Percentiles rank a stretch among this genome's conserved stretches.
Conservation (phyloP, 805 yeast genomes). For the Ogataea siamensis region DNA sequence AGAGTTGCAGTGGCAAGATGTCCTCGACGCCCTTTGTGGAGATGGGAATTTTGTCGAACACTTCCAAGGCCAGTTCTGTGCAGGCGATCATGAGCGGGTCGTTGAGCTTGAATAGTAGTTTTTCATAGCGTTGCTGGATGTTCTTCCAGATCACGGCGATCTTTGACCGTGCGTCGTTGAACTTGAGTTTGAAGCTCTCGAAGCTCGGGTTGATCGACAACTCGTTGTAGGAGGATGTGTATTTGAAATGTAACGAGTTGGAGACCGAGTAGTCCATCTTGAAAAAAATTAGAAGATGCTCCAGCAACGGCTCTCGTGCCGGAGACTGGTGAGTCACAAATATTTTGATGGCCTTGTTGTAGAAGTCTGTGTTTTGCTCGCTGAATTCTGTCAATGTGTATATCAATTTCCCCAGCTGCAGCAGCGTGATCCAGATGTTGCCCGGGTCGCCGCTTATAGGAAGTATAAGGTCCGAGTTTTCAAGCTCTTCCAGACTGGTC, state of each 20-base stretch:
- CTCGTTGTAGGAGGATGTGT: conserved; percentile 69
- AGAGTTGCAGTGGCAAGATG: conserved; percentile 30
- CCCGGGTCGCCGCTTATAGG: conserved; percentile 65
- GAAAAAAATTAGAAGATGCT: conserved; percentile 62
- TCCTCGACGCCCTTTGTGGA: conserved; percentile 37
- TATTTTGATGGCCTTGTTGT: conserved; percentile 49
- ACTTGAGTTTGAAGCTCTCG: conserved; percentile 62
- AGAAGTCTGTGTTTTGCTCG: conserved; percentile 31
- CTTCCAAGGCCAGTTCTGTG: conserved; percentile 54
- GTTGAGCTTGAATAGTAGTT: conserved; percentile 37
- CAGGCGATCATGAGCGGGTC: conserved; percentile 44
- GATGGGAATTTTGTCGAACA: conserved; percentile 62
- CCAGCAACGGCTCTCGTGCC: conserved; percentile 63
- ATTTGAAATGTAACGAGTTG: conserved; percentile 70
- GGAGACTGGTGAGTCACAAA: conserved; percentile 72
- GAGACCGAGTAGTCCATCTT: conserved; percentile 72
- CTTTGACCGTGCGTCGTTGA: conserved; percentile 58
- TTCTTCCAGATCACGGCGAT: conserved; percentile 63
- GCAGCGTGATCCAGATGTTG: conserved; percentile 68
- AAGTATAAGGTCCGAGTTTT: conserved; percentile 31
- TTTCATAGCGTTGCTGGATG: conserved; percentile 51
- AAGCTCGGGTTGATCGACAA: conserved; percentile 60
- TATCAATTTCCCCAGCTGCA: conserved; percentile 67
- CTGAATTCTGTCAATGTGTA: conserved; percentile 42
- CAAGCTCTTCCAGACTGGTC: conserved; percentile 21